Conservation (phyloP, 164 flowering plant genomes). For the Kingdonia uniflora region DNA sequence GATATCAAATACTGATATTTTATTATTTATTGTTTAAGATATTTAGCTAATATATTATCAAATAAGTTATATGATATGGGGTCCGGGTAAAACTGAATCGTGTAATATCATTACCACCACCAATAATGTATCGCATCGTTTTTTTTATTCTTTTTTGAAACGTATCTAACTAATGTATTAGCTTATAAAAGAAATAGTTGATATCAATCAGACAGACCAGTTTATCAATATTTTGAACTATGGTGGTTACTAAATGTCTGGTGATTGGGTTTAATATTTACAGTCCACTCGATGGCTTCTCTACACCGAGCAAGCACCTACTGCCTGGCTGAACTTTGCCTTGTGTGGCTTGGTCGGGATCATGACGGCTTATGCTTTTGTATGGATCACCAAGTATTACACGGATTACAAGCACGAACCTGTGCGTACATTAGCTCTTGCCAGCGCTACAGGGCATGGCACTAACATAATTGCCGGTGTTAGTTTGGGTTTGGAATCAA, state of each 20-base stretch:
- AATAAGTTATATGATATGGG: no score
- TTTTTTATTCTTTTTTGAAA: no score
- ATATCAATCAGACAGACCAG: no score
- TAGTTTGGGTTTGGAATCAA: slow-evolving; percentile 94
- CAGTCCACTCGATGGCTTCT: slow-evolving; percentile 99
- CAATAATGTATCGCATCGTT: no score
- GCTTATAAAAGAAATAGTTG: no score
- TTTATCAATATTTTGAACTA: no score
- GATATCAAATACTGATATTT: no score
- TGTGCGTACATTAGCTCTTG: slow-evolving; percentile 80
- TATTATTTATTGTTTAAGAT: no score
- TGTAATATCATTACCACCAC: no score
- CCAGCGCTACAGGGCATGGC: slow-evolving; percentile 98
- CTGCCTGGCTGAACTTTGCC: slow-evolving; percentile 93
- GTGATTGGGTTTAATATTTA: slow-evolving; percentile 10
- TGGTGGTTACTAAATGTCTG: slow-evolving; percentile 1
- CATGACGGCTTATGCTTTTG: slow-evolving; percentile 83
- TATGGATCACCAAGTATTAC: slow-evolving; percentile 86
- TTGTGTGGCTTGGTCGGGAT: slow-evolving; percentile 96
- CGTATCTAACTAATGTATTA: no score
- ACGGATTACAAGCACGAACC: slow-evolving; percentile 99
- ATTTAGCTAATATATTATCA: no score
- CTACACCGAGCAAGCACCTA: slow-evolving; percentile 91
- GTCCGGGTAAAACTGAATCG: no score
- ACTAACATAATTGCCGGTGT: slow-evolving; percentile 97